Base-by-base conservation (phyloP, 768 basidiomycete species). In the Lyophyllum shimeji region DNA sequence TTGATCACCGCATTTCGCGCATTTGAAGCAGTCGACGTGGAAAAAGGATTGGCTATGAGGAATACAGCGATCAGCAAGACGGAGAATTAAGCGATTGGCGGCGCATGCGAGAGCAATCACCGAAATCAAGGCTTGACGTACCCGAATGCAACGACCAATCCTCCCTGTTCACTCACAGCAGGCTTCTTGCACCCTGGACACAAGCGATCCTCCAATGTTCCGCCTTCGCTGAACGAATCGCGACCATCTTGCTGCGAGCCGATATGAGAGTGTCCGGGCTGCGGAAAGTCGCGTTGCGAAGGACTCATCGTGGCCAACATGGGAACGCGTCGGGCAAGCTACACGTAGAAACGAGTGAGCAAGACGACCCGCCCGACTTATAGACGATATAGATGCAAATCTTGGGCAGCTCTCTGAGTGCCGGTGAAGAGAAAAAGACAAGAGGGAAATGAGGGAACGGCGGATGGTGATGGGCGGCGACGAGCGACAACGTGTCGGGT, bases 121-220 rank as follows among this genome's bases (percentile, higher is more conserved):
- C 27, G 29, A 31, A 54, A 59, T 60, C 46, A 52, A 57, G 45
- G 55, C 42, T 40, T 40, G 34, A 82, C 90, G 69, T 65, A 96
- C 94, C 95, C 95, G 68, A 98, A 97, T 39, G 94, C 92, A 65
- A 98, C 95, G 40, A 98, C 95, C 20, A 96, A 80, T 25, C 91
- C 91, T 50, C 89, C 92, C 62, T 82, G 78, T 65, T 92, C 90
- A 59, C 83, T 87, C 20, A 93, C 86, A 37, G 90, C 90, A 1
- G 90, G 87, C 55, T 76, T 76, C 68, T 87, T 89, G 75, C 91
- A 94, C 18, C 92, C 92, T 12, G 90, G 90, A 76, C 91, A 93
- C 3, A 83, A 63, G 60, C 83, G 83, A 66, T 90, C 81, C 66
- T 83, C 80, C 55, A 79, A 62, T 21, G 59, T 56, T 21, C 67